These are phyloP conservation scores for Dispira simplex DNA, from an alignment of 192 early-diverging fungal species.

Conservation along the genomic window DNA sequence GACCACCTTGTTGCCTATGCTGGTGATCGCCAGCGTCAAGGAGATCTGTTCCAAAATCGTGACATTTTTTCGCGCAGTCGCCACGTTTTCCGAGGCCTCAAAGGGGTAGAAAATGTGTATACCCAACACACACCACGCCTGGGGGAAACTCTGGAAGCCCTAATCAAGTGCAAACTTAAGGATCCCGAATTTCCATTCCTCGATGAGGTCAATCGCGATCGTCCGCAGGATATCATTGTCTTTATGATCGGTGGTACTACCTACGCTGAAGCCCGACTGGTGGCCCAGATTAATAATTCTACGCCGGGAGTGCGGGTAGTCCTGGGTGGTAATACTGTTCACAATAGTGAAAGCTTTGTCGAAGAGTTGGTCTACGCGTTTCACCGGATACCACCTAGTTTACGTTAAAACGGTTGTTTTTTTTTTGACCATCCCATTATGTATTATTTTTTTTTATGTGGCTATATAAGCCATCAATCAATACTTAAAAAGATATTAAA, in stretches of 20 bases:
- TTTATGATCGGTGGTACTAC: slow-evolving; percentile 96
- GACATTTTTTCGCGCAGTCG: slow-evolving; percentile 70
- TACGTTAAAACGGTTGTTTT: not conserved
- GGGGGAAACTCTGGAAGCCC: slow-evolving; percentile 54
- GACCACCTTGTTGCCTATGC: slow-evolving; percentile 61
- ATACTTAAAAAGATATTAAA: not conserved
- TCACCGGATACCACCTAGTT: not conserved
- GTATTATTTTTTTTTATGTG: not conserved
- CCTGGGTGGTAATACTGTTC: slow-evolving; percentile 85
- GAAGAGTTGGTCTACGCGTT: slow-evolving; percentile 11
- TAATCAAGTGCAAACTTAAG: slow-evolving; percentile 68
- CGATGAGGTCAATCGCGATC: slow-evolving; percentile 27
- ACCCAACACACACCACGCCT: slow-evolving; percentile 89
- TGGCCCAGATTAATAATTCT: slow-evolving; percentile 61
- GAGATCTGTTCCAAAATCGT: slow-evolving; percentile 80
- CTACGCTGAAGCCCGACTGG: slow-evolving; percentile 78
- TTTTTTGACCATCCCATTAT: not conserved
- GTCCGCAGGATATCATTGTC: slow-evolving; percentile 89
- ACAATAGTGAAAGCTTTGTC: slow-evolving; percentile 34
- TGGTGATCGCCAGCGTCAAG: slow-evolving; percentile 62
- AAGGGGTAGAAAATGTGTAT: slow-evolving; percentile 97
- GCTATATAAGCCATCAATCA: not conserved
- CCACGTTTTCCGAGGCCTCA: slow-evolving; percentile 82
- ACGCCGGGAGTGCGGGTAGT: slow-evolving; percentile 66
- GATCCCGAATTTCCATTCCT: slow-evolving; percentile 66